phyloP scores from a whole-genome alignment of 2,329 filamentous ascomycete species.

The Colletotrichum sp. region DNA sequence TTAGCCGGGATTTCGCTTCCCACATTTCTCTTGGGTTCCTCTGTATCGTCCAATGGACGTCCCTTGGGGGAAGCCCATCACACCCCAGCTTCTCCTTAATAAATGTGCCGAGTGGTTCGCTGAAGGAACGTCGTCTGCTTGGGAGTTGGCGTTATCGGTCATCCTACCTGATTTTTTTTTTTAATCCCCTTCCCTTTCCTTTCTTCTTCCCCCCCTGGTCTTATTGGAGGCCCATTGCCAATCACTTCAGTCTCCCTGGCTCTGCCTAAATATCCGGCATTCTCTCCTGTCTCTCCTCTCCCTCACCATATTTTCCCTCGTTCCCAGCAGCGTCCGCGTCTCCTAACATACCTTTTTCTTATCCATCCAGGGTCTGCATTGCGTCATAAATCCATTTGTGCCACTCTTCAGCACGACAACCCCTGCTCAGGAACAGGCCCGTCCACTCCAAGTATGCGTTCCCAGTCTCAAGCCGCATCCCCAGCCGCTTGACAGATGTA shows the following conservation, averaged over 20 bases:
- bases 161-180: not conserved
- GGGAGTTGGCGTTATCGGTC: constrained; percentile 14
- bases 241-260: constrained; percentile 15
- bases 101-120: constrained; percentile 21
- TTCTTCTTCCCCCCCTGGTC: not conserved
- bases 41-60: constrained; percentile 15
- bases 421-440: not conserved
- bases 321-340: not conserved
- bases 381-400: constrained; percentile 11
- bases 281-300: constrained; percentile 17
- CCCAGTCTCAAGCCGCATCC: constrained; percentile 11
- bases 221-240: constrained; percentile 9
- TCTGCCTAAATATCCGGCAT: constrained; percentile 22
- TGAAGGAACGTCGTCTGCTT: constrained; percentile 9
- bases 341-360: not conserved
- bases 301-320: not conserved
- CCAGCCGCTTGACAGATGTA: constrained; percentile 6
- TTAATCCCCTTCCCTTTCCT: not conserved
- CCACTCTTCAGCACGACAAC: not conserved
- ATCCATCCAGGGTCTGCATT: not conserved
- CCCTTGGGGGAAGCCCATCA: constrained; percentile 17
- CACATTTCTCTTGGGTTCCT: constrained; percentile 9
- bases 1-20: constrained; percentile 15
- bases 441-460: not conserved
- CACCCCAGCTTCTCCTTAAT: constrained; percentile 26